Evolutionary conservation across 345 rosid species (phyloP), one percentile per base, ranked within the genome.

Genomic region (Aegle marmelos): DNA sequence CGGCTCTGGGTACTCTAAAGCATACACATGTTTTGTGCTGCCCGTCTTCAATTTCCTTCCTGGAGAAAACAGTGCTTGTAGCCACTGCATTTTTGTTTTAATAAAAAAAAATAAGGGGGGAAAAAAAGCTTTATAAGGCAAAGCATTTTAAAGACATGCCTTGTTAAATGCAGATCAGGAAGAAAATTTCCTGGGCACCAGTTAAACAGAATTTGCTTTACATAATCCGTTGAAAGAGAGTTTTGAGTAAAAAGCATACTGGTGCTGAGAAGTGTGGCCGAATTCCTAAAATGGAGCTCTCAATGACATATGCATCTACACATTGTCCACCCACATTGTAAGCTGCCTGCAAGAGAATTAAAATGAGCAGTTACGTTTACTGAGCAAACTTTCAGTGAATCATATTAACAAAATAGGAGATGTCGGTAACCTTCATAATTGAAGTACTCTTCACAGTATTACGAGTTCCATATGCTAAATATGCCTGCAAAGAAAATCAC

Each of bases 1-100:
- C 1, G 94, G 93, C 81, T 94, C 97, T 1, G 93, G 90, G 76
- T 91, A 94, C 34, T 94, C 97, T 69, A 94, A 80, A 8, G 97
- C 93, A 76, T 91, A 94, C 36, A 69, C 77, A 83, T 94, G 98
- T 68, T 85, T 81, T 9, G 59, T 71, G 80, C 79, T 89, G 70
- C 89, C 87, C 1, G 77, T 72, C 86, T 86, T 91, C 0, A 75
- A 79, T 84, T 91, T 94, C 81, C 92, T 86, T 79, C 94, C 92
- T 0, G 95, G 93, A 57, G 95, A 90, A 87, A 94, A 90, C 73
- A 91, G 87, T 4, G 88, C 73, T 57, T 94, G 95, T 59, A 91
- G 87, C 93, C 93, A 89, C 98, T 94, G 92, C 84, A 83, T 82
- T 81, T 68, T 73, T 30, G 50, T 75, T 62, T 45, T 45, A 39